These are phyloP conservation scores for Metarhizium guizhouense DNA, from an alignment of 2,329 filamentous ascomycete species.

Conservation along the genomic window DNA sequence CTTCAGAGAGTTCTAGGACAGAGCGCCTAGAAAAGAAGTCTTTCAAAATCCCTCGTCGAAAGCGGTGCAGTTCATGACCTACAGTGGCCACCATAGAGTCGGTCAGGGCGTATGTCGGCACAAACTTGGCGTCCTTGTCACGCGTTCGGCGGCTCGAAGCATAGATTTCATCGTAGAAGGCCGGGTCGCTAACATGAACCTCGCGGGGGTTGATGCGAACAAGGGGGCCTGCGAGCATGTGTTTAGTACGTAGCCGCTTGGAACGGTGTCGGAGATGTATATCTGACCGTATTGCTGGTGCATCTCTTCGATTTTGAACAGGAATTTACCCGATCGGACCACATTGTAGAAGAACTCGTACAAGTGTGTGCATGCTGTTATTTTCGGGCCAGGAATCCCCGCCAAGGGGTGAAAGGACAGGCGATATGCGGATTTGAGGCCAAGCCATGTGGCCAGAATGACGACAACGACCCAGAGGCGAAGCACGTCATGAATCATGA, in stretches of 20 bases:
- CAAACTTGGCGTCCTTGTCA: conserved; percentile 3
- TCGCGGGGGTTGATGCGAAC: conserved; percentile 19
- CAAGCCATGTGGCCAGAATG: too few species aligned
- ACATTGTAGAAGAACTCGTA: conserved; percentile 4
- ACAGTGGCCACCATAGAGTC: not conserved
- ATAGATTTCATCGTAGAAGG: conserved; percentile 14
- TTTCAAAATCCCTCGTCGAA: conserved; percentile 1
- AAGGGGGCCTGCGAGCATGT: conserved; percentile 15
- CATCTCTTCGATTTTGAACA: conserved; percentile 5
- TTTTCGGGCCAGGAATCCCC: conserved; percentile 8
- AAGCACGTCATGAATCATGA: too few species aligned
- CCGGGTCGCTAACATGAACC: conserved; percentile 17
- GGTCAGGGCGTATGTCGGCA: conserved; percentile 1
- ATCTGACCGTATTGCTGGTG: conserved; percentile 6
- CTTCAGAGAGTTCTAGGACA: not conserved
- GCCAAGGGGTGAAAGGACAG: conserved; percentile 6
- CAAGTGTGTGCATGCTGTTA: conserved; percentile 2
- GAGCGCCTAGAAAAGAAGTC: conserved; percentile 10
- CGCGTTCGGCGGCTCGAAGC: not conserved
- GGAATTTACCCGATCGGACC: not conserved
- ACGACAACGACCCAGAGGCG: too few species aligned
- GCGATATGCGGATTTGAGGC: conserved; percentile 4
- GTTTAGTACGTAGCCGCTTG: not conserved
- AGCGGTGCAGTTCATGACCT: conserved; percentile 1
- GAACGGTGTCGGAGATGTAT: not conserved